A percentile compares a stretch with the other conserved stretches of the same genome.
Evolutionary conservation across 768 basidiomycete species (phyloP).

Genomic region (Lyophyllum semitale): DNA sequence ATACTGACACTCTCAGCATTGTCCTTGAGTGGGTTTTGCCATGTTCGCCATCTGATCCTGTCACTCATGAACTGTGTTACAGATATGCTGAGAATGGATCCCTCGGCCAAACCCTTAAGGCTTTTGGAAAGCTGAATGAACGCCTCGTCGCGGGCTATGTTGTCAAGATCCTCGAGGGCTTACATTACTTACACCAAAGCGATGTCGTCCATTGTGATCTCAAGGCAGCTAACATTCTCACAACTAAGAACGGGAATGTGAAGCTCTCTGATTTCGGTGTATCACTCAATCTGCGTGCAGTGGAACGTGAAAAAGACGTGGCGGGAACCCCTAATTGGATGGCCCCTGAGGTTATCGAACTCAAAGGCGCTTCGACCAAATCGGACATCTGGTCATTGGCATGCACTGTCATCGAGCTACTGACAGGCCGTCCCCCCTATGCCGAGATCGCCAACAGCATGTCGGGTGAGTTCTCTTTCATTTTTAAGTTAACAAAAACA

Average conservation of each 20-base stretch:
- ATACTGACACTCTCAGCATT: conserved; percentile 87
- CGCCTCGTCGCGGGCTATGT: conserved; percentile 90
- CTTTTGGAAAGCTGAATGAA: conserved; percentile 94
- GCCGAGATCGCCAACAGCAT: conserved; percentile 87
- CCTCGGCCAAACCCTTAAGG: conserved; percentile 87
- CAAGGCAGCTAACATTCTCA: conserved; percentile 98
- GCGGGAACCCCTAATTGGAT: conserved; percentile 99
- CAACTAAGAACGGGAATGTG: conserved; percentile 96
- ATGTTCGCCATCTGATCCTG: conserved; percentile 2
- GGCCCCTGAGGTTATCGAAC: conserved; percentile 97
- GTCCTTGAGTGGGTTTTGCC: conserved; percentile 80
- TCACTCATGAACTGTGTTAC: conserved; percentile 18
- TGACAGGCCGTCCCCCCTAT: conserved; percentile 92
- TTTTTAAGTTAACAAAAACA: conserved; percentile 7
- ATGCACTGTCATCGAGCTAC: conserved; percentile 91
- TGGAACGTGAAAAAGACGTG: conserved; percentile 85
- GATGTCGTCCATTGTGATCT: conserved; percentile 97
- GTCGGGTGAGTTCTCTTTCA: conserved; percentile 62
- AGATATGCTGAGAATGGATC: conserved; percentile 98
- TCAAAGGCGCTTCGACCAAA: conserved; percentile 91
- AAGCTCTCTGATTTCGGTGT: conserved; percentile 98
- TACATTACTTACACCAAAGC: conserved; percentile 88
- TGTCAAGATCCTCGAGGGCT: conserved; percentile 93
- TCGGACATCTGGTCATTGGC: conserved; percentile 96
- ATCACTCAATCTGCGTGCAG: conserved; percentile 90